These are phyloP conservation scores for Tephrocybe rancida DNA, from an alignment of 768 basidiomycete species.

Conservation along the genomic window DNA sequence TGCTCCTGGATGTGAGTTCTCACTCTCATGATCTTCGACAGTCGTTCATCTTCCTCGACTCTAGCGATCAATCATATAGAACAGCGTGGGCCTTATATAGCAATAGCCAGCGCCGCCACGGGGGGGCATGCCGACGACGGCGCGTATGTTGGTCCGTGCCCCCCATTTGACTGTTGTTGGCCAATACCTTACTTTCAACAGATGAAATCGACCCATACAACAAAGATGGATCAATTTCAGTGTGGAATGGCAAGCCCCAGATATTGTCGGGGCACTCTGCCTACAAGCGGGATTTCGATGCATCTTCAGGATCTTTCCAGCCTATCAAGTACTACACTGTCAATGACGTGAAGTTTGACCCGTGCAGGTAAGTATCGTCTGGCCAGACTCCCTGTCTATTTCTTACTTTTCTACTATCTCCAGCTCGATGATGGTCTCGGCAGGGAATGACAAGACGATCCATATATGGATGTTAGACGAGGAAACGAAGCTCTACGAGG, in stretches of 20 bases:
- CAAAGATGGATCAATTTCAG: slow-evolving; percentile 46
- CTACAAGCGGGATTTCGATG: not conserved
- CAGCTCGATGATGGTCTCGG: slow-evolving; percentile 47
- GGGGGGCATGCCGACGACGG: slow-evolving; percentile 43
- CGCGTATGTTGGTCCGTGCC: slow-evolving; percentile 25
- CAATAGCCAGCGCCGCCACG: slow-evolving; percentile 46
- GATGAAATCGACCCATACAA: slow-evolving; percentile 47
- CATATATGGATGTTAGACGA: slow-evolving; percentile 41
- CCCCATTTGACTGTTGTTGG: not conserved
- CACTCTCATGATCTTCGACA: not conserved
- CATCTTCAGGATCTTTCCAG: slow-evolving; percentile 2
- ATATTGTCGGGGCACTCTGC: slow-evolving; percentile 24
- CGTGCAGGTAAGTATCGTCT: slow-evolving; percentile 39
- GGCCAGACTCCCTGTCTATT: not conserved
- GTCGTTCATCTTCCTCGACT: not conserved
- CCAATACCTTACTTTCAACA: slow-evolving; percentile 7
- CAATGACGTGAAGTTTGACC: slow-evolving; percentile 58
- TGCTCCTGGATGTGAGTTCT: slow-evolving; percentile 41
- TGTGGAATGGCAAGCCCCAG: slow-evolving; percentile 30
- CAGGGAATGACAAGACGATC: slow-evolving; percentile 47
- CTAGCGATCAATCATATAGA: slow-evolving; percentile 55
- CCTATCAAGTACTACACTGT: slow-evolving; percentile 56
- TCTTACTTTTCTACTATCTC: not conserved
- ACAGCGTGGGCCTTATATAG: slow-evolving; percentile 43
- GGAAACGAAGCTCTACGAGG: slow-evolving; percentile 12